Percentiles rank a stretch among this genome's conserved stretches.
phyloP scores from a whole-genome alignment of 2,329 filamentous ascomycete genomes.

The Colletotrichum godetiae region DNA sequence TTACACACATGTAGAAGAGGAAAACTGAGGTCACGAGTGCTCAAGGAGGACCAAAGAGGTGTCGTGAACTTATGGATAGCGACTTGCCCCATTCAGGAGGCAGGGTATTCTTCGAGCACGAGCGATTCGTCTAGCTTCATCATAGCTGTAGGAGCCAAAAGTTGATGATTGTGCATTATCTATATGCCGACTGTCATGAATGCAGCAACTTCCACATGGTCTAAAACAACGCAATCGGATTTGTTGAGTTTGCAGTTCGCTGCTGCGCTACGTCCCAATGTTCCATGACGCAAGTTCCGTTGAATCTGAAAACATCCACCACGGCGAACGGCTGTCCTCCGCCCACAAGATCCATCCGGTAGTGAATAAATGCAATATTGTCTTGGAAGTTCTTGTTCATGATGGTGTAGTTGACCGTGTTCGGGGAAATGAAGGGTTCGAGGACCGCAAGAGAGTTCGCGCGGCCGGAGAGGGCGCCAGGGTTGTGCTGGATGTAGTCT shows the following conservation, averaged over 20 bases:
- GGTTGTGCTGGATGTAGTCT: slow-evolving; percentile 36
- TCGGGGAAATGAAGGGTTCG: slow-evolving; percentile 15
- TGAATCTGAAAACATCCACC: slow-evolving; percentile 32
- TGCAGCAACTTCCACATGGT: background rate
- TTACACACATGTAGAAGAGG: background rate
- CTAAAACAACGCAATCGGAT: slow-evolving; percentile 29
- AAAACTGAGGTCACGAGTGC: background rate
- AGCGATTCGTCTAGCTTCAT: background rate
- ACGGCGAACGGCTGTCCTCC: slow-evolving; percentile 15
- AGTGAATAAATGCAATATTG: slow-evolving; percentile 24
- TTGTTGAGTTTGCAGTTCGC: slow-evolving; percentile 17
- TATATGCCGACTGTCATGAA: background rate
- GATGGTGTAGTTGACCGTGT: slow-evolving; percentile 19
- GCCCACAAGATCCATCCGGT: slow-evolving; percentile 19
- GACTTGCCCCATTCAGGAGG: background rate
- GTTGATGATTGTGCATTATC: background rate
- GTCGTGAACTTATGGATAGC: no score
- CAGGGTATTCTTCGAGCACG: background rate
- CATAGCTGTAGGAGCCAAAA: background rate
- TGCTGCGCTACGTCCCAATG: slow-evolving; percentile 35
- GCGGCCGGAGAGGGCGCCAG: slow-evolving; percentile 22
- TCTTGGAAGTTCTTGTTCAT: slow-evolving; percentile 12
- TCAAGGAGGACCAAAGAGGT: background rate
- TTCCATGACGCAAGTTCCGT: slow-evolving; percentile 35
- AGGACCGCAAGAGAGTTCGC: slow-evolving; percentile 13